Evolutionary conservation across 345 rosid species (phyloP).

Genomic region (Geranium rotundifolium): DNA sequence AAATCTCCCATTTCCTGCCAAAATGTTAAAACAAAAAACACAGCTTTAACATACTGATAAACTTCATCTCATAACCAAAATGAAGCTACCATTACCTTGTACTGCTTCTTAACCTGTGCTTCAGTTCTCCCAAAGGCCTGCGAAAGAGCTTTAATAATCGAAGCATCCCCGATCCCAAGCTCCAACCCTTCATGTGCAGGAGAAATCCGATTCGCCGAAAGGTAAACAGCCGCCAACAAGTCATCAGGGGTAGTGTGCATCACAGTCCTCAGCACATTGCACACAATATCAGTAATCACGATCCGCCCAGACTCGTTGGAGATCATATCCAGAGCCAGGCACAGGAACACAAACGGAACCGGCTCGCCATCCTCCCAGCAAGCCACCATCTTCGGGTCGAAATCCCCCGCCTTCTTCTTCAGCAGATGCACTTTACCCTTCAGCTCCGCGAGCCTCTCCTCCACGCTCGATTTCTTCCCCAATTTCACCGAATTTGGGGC

Average conservation of each 20-base stretch:
- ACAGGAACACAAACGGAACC: slow-evolving; percentile 70
- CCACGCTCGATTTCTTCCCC: not conserved
- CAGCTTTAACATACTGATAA: not conserved
- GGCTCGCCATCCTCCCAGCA: slow-evolving; percentile 63
- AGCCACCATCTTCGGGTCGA: slow-evolving; percentile 42
- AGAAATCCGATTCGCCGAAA: slow-evolving; percentile 64
- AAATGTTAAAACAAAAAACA: not conserved
- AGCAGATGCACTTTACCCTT: slow-evolving; percentile 45
- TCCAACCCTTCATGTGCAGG: slow-evolving; percentile 93
- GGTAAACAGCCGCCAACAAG: slow-evolving; percentile 56
- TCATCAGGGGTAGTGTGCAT: slow-evolving; percentile 70
- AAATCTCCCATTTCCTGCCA: slow-evolving; percentile 75
- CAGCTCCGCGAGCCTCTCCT: slow-evolving; percentile 29
- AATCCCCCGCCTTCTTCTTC: slow-evolving; percentile 62
- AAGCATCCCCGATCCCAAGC: slow-evolving; percentile 77
- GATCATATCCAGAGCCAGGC: slow-evolving; percentile 62
- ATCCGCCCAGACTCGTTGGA: slow-evolving; percentile 62
- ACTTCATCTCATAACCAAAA: not conserved
- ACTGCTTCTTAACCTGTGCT: slow-evolving; percentile 48
- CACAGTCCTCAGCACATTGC: slow-evolving; percentile 78
- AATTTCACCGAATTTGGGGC: not conserved
- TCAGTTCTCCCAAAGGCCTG: slow-evolving; percentile 88
- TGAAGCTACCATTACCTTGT: slow-evolving; percentile 32
- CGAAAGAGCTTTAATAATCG: slow-evolving; percentile 65
- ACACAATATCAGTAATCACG: slow-evolving; percentile 73